Conservation (phyloP, 2,329 filamentous ascomycete species). For the Blastomyces silverae region DNA sequence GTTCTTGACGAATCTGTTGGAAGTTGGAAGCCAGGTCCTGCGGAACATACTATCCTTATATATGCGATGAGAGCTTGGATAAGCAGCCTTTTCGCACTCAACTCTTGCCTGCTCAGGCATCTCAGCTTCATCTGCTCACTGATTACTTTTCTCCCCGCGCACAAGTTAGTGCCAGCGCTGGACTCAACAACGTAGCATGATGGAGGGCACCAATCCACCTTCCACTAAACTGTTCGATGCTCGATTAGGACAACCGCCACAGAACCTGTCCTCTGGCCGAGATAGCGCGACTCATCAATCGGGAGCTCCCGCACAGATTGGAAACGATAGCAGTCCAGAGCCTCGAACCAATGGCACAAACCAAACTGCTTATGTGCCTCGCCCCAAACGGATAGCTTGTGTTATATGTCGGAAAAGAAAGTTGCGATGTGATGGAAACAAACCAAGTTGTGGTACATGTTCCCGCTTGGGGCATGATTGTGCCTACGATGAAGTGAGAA, state of each 20-base stretch:
- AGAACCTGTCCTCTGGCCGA: background rate
- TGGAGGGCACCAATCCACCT: background rate
- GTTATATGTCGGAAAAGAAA: slow-evolving; percentile 91
- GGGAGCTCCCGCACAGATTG: background rate
- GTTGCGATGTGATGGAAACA: slow-evolving; percentile 76
- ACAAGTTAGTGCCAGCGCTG: background rate
- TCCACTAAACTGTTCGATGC: background rate
- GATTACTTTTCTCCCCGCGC: background rate
- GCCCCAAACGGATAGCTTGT: slow-evolving; percentile 90
- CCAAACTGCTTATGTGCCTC: slow-evolving; percentile 55
- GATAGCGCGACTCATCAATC: background rate
- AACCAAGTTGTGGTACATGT: slow-evolving; percentile 83
- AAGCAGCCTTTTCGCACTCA: background rate
- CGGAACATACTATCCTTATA: background rate
- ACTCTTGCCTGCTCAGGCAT: slow-evolving; percentile 4
- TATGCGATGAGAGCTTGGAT: background rate
- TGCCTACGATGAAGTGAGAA: slow-evolving; percentile 83
- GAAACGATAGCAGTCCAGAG: background rate
- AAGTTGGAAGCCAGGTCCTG: background rate
- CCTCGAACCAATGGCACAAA: background rate
- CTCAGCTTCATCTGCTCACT: background rate
- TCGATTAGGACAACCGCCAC: background rate
- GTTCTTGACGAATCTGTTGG: background rate
- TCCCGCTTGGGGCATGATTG: slow-evolving; percentile 79
- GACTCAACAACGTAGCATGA: background rate